A percentile compares a stretch with the other conserved stretches of the same genome.
Conservation (phyloP, 2,329 filamentous ascomycete genomes). For the Rhinocladiella similis region DNA sequence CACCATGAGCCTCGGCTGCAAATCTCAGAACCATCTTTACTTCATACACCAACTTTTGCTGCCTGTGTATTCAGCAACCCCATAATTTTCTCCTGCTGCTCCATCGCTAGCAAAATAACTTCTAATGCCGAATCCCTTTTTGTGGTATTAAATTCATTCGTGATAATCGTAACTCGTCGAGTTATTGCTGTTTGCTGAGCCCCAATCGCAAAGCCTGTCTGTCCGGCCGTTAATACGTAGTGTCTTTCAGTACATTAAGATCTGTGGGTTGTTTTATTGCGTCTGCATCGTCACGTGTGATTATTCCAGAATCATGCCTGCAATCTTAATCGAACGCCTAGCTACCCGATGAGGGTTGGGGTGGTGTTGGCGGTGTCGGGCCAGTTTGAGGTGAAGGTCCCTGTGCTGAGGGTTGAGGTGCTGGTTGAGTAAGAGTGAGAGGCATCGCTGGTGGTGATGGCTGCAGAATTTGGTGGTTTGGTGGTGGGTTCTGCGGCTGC, state of each 20-base stretch:
- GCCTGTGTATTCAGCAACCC: not conserved
- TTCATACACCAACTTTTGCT: not conserved
- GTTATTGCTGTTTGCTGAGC: not conserved
- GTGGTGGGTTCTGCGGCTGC: not conserved
- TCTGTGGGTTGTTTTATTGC: not conserved
- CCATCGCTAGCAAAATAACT: not conserved
- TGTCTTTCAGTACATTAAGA: not conserved
- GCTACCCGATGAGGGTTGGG: not conserved
- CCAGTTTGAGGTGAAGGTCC: not conserved
- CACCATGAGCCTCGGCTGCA: no score
- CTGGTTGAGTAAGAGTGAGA: not conserved
- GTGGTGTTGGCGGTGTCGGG: not conserved
- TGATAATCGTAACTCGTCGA: slow-evolving; percentile 1
- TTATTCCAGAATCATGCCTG: not conserved
- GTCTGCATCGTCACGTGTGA: not conserved
- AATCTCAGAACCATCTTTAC: no score
- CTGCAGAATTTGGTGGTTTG: slow-evolving; percentile 1
- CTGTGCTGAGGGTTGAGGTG: not conserved
- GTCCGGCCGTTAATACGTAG: not conserved
- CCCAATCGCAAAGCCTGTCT: not conserved
- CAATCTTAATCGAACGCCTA: not conserved
- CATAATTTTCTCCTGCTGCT: not conserved
- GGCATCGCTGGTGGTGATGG: not conserved
- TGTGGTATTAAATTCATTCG: not conserved
- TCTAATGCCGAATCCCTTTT: not conserved